Base-by-base conservation (phyloP, 225 moss, liverwort and hornwort species). In the Ulota crispa region DNA sequence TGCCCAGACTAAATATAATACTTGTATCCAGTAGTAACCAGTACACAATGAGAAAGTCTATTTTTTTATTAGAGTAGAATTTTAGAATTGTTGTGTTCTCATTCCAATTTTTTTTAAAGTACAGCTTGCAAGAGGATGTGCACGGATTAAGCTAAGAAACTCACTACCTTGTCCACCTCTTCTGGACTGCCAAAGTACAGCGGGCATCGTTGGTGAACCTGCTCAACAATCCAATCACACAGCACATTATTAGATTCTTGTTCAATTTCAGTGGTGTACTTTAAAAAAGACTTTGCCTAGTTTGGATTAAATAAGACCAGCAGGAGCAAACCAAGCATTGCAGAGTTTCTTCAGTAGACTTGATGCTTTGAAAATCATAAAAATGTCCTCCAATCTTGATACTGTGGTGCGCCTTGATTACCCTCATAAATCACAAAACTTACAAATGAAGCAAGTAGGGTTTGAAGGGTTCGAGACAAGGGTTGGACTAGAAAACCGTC, bases 161-260 rank as follows among this genome's bases (percentile, higher is more conserved):
- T 91, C 87, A 94, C 85, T 18, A 95, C 88, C 87, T 94, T 95
- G 62, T 95, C 94, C 64, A 97, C 97, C 84, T 95, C 95, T 70
- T 95, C 95, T 71, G 72, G 74, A 64, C 97, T 97, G 34, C 97
- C 94, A 4, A 97, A 93, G 61, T 78, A 95, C 20, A 97, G 70
- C 20, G 95, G 95, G 34, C 95, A 92, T 80, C 95, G 88, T 82
- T 97, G 97, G 85, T 97, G 95, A 54, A 97, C 92, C 97, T 97
- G 93, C 82, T 81, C 45, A 78, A 42, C 72, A 83, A 81, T 63
- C 70, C 47, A 72, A 21, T 53, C 57, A 60, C 31, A 30, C 70
- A 71, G 50, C 52, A 76, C 34, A 50, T 15, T 8, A 26, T 76
- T 18, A 68, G 71, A 39, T 60, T 53, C 37, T 4, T 71, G 45